Evolutionary conservation across 805 yeast species (phyloP).

Genomic region (Starmerella potacharoeniae): DNA sequence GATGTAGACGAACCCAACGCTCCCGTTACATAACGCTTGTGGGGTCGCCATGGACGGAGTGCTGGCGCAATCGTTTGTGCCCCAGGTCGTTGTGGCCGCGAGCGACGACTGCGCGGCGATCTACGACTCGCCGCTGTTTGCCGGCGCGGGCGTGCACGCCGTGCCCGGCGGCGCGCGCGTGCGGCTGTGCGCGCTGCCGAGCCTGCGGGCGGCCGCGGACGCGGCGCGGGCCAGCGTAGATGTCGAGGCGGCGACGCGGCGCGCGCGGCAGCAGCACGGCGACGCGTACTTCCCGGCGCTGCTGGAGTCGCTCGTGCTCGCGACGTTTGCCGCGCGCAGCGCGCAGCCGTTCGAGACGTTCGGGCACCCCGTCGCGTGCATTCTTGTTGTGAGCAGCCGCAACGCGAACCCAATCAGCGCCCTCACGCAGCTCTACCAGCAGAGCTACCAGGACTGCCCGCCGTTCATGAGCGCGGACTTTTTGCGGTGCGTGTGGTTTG

Average conservation of each 20-base stretch:
- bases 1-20: not conserved
- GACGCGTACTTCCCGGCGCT: not conserved
- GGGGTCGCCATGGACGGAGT: constrained; percentile 3
- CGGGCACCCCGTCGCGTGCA: constrained; percentile 72
- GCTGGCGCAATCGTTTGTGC: constrained; percentile 6
- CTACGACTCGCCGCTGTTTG: constrained; percentile 1
- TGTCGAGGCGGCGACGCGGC: not conserved
- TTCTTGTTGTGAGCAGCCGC: constrained; percentile 50
- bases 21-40: not conserved
- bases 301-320: not conserved
- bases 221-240: not conserved
- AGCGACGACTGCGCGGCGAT: constrained; percentile 9
- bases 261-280: not conserved
- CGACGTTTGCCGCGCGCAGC: constrained; percentile 4
- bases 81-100: constrained; percentile 9
- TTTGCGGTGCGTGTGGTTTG: constrained; percentile 14
- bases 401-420: constrained; percentile 51
- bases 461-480: constrained; percentile 21
- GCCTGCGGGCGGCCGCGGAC: not conserved
- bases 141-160: not conserved
- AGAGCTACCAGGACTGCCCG: constrained; percentile 31
- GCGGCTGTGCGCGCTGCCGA: constrained; percentile 4
- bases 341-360: constrained; percentile 61
- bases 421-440: constrained; percentile 41
- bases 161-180: not conserved